phyloP scores from a whole-genome alignment of 345 rosid genomes.

The Ricinus communis region DNA sequence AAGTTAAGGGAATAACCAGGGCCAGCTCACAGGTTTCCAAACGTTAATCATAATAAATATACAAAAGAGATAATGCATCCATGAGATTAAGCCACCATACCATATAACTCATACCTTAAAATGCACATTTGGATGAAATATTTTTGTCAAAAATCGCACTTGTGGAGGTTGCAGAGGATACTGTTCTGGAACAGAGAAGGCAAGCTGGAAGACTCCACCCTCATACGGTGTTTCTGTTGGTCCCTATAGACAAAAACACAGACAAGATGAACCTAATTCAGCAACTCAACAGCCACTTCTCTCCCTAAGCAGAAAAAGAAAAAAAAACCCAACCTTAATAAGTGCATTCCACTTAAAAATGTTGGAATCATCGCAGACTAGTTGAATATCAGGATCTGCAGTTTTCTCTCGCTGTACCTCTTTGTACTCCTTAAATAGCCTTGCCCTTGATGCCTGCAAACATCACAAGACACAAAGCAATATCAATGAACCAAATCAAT shows the following conservation, averaged over 20 bases:
- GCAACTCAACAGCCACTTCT: background rate
- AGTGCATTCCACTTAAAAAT: constrained; percentile 99
- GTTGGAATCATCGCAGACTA: constrained; percentile 92
- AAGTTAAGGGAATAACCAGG: too few relatives aligned
- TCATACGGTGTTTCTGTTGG: constrained; percentile 98
- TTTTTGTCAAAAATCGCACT: constrained; percentile 95
- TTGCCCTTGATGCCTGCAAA: constrained; percentile 82
- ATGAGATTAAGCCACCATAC: background rate
- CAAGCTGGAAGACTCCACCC: constrained; percentile 96
- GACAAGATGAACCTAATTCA: constrained; percentile 17
- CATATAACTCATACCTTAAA: constrained; percentile 60
- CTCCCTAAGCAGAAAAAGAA: background rate
- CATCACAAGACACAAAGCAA: too few relatives aligned
- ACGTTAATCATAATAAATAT: too few relatives aligned
- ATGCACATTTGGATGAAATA: constrained; percentile 98
- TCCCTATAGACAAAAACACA: constrained; percentile 45
- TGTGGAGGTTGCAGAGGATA: constrained; percentile 99
- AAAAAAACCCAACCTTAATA: constrained; percentile 58
- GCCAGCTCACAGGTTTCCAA: background rate
- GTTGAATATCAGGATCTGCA: constrained; percentile 91
- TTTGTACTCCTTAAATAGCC: constrained; percentile 95
- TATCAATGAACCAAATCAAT: too few relatives aligned
- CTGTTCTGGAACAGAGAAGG: constrained; percentile 91
- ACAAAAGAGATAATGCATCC: too few relatives aligned
- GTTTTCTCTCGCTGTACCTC: constrained; percentile 92